phyloP scores from a whole-genome alignment of 805 yeast genomes.

The Candida easanensis region DNA sequence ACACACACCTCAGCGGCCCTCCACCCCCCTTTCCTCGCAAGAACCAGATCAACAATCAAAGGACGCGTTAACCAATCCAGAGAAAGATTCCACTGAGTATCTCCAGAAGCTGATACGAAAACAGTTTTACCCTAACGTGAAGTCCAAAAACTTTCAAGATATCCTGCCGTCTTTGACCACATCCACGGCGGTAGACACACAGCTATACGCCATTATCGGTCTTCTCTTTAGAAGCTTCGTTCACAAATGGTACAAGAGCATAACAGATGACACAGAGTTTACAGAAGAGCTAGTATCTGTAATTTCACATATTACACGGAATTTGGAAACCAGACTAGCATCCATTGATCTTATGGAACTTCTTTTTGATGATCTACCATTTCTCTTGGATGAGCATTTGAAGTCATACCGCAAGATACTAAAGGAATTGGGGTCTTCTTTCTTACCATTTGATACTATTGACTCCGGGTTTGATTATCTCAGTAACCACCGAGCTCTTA shows the following conservation, averaged over 20 bases:
- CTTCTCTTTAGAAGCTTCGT: slow-evolving; percentile 46
- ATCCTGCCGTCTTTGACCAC: slow-evolving; percentile 39
- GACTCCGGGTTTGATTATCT: slow-evolving; percentile 34
- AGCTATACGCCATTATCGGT: slow-evolving; percentile 45
- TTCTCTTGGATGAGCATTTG: slow-evolving; percentile 38
- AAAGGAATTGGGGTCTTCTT: slow-evolving; percentile 29
- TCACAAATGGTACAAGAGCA: slow-evolving; percentile 40
- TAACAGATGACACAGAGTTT: slow-evolving; percentile 42
- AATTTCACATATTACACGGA: slow-evolving; percentile 38
- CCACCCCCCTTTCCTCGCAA: slow-evolving; percentile 3
- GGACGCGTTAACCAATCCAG: neutral
- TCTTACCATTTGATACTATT: slow-evolving; percentile 31
- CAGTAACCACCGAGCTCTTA: slow-evolving; percentile 34
- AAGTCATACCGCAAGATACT: slow-evolving; percentile 28
- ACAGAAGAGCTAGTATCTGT: slow-evolving; percentile 37
- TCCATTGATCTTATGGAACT: slow-evolving; percentile 34
- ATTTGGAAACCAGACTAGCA: slow-evolving; percentile 33
- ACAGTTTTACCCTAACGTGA: slow-evolving; percentile 25
- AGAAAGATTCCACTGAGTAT: slow-evolving; percentile 27
- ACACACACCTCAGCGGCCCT: slow-evolving; percentile 5
- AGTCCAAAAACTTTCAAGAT: slow-evolving; percentile 20
- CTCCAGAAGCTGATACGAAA: slow-evolving; percentile 26
- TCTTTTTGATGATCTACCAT: slow-evolving; percentile 44
- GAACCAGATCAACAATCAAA: slow-evolving; percentile 1
- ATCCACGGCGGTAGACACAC: slow-evolving; percentile 38